Percentiles rank a stretch among this genome's conserved stretches.
phyloP scores from a whole-genome alignment of 305 asterid species.

The Solanum hybrid region DNA sequence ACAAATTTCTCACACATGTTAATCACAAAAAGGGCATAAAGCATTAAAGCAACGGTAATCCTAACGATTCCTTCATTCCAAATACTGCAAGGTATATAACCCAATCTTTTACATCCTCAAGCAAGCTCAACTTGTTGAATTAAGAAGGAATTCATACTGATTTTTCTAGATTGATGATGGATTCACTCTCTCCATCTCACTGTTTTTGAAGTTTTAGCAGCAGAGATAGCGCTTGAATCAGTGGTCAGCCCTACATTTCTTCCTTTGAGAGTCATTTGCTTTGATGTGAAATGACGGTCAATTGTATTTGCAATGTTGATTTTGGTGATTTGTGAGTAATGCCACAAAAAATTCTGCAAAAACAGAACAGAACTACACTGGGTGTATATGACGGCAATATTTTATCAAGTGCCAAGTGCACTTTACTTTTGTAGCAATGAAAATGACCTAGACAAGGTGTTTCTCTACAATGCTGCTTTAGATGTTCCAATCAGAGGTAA shows the following conservation, averaged over 20 bases:
- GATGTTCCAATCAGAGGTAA: constrained; percentile 5
- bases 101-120: background rate
- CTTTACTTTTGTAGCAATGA: background rate
- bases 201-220: background rate
- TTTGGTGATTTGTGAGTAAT: background rate
- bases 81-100: background rate
- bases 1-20: background rate
- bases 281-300: background rate
- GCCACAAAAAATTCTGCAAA: background rate
- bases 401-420: constrained; percentile 4
- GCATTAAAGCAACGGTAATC: constrained; percentile 1
- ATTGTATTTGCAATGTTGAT: background rate
- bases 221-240: background rate
- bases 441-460: background rate
- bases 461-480: background rate
- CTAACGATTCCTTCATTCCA: background rate
- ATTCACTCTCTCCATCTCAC: background rate
- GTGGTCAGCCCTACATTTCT: background rate
- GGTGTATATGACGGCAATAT: constrained; percentile 5
- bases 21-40: background rate
- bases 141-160: background rate
- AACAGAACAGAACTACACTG: background rate
- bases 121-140: background rate
- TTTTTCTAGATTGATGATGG: background rate
- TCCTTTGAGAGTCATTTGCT: background rate